Evolutionary conservation across 2,329 filamentous ascomycete species (phyloP).

Genomic region (Bisporella sp.): DNA sequence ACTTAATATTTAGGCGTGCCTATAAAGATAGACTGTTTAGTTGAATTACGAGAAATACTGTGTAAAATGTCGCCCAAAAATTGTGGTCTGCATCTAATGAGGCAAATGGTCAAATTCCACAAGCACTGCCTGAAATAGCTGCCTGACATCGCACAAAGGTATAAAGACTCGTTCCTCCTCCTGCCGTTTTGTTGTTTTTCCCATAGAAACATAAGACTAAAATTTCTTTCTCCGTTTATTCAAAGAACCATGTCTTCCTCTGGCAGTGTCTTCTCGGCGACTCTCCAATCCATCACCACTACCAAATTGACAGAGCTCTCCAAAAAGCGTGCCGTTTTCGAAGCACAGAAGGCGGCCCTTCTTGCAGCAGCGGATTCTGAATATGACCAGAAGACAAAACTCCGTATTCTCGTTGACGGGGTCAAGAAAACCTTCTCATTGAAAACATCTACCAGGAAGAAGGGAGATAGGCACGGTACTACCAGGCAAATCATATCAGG

Average conservation of each 20-base stretch:
- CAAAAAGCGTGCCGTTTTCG: conserved; percentile 43
- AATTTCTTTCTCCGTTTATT: no score
- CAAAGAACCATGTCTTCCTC: conserved; percentile 28
- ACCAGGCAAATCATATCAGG: conserved; percentile 10
- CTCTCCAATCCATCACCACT: conserved; percentile 45
- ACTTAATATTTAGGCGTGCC: no score
- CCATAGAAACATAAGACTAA: no score
- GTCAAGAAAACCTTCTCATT: conserved; percentile 26
- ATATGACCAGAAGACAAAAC: conserved; percentile 28
- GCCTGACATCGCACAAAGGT: no score
- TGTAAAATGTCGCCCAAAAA: no score
- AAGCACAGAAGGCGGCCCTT: conserved; percentile 37
- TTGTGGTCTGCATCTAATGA: no score
- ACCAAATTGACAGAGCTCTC: conserved; percentile 51
- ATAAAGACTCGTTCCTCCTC: no score
- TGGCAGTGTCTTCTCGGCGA: conserved; percentile 37
- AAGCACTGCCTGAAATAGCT: no score
- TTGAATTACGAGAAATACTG: no score
- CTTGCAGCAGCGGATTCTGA: conserved; percentile 25
- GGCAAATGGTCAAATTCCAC: no score
- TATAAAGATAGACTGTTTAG: no score
- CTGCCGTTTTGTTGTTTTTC: no score
- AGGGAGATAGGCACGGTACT: conserved; percentile 4
- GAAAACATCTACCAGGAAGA: conserved; percentile 9
- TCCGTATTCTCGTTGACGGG: conserved; percentile 26